phyloP scores from a whole-genome alignment of 108 stramenopile species.

The Nitzschia inconspicua region DNA sequence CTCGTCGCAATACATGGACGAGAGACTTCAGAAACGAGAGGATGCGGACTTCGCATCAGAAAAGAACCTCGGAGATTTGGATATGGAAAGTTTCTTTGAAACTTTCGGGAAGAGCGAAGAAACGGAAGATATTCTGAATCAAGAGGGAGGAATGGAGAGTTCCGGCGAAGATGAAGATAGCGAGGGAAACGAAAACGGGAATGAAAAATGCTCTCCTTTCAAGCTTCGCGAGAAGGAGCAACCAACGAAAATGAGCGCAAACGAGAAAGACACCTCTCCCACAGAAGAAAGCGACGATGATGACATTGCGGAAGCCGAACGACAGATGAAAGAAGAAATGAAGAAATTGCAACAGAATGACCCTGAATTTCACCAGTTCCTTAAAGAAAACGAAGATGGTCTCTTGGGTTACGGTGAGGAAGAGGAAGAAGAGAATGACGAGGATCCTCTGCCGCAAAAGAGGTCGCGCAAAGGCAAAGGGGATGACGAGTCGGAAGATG shows the following conservation, averaged over 20 bases:
- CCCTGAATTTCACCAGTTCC: slow-evolving; percentile 88
- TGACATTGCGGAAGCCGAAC: slow-evolving; percentile 68
- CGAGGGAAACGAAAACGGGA: slow-evolving; percentile 23
- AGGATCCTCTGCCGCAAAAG: too few relatives aligned
- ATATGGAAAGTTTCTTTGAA: slow-evolving; percentile 50
- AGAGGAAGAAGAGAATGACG: slow-evolving; percentile 48
- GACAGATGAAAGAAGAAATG: slow-evolving; percentile 74
- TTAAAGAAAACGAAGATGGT: slow-evolving; percentile 78
- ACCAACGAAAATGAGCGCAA: too few relatives aligned
- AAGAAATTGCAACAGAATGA: slow-evolving; percentile 70
- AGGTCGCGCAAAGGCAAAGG: slow-evolving; percentile 11
- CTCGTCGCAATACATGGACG: slow-evolving; percentile 13
- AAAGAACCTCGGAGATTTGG: slow-evolving; percentile 40
- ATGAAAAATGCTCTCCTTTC: too few relatives aligned
- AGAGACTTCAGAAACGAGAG: slow-evolving; percentile 20
- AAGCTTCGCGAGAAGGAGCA: too few relatives aligned
- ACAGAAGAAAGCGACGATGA: slow-evolving; percentile 64
- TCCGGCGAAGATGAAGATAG: slow-evolving; percentile 30
- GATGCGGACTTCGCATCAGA: slow-evolving; percentile 27
- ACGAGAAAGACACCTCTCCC: slow-evolving; percentile 3
- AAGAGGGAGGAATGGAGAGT: slow-evolving; percentile 15
- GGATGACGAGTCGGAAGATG: slow-evolving; percentile 47
- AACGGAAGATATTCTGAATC: slow-evolving; percentile 25
- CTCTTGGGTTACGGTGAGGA: slow-evolving; percentile 72
- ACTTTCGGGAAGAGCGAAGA: slow-evolving; percentile 20